These are phyloP conservation scores for Oryza meyeriana DNA, from an alignment of 176 grass and related monocot species.

Conservation along the genomic window DNA sequence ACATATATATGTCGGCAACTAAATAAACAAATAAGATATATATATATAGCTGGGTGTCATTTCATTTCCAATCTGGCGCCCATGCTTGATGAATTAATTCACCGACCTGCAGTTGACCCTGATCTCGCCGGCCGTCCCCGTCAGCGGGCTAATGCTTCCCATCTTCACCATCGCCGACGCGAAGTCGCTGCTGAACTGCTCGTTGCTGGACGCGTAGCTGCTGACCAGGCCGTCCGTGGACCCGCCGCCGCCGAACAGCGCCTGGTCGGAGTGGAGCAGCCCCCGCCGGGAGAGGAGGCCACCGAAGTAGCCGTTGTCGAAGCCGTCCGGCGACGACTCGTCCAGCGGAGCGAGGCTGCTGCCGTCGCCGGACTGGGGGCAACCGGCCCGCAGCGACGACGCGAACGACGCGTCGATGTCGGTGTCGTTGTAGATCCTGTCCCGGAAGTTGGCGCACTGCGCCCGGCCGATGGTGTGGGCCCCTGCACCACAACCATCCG, in stretches of 20 bases:
- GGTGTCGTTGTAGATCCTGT: constrained; percentile 68
- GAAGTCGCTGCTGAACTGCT: constrained; percentile 35
- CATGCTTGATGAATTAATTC: constrained; percentile 10
- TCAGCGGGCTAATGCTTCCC: constrained; percentile 38
- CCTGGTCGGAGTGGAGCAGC: constrained; percentile 64
- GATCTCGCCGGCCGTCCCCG: constrained; percentile 41
- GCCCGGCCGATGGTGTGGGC: constrained; percentile 76
- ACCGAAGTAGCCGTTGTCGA: constrained; percentile 57
- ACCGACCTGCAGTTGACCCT: constrained; percentile 44
- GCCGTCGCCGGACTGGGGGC: constrained; percentile 46
- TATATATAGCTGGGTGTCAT: background rate
- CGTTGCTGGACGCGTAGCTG: constrained; percentile 14
- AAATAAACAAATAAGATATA: background rate
- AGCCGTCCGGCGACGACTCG: constrained; percentile 21
- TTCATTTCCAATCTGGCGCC: background rate
- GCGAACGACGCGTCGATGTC: constrained; percentile 52
- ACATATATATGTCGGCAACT: background rate
- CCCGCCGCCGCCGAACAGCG: constrained; percentile 36
- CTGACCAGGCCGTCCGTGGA: constrained; percentile 26
- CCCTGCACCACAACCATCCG: constrained; percentile 12
- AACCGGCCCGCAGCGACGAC: constrained; percentile 25
- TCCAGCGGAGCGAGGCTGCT: constrained; percentile 40
- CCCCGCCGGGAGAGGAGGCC: constrained; percentile 29
- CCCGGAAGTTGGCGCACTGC: constrained; percentile 56
- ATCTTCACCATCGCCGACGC: constrained; percentile 46